Conservation (phyloP, 441 rosid species). For the Metrosideros polymorpha region DNA sequence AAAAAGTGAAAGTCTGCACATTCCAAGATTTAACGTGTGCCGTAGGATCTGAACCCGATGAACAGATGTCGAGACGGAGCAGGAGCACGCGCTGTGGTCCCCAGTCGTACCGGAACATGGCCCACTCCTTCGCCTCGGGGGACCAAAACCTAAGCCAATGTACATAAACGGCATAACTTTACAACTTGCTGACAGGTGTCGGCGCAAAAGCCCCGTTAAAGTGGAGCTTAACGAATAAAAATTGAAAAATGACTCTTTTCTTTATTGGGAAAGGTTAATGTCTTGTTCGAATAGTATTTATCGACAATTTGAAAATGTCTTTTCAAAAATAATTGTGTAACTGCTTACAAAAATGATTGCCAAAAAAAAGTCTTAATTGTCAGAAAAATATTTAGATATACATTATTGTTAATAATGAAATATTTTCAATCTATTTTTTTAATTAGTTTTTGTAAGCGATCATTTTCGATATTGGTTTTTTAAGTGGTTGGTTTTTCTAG, state of each 20-base stretch:
- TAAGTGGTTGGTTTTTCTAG: not conserved
- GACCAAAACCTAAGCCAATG: not conserved
- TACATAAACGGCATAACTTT: not conserved
- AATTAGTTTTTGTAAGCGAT: not conserved
- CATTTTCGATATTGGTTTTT: not conserved
- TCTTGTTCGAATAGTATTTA: not conserved
- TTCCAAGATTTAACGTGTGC: not conserved
- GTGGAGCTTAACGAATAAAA: not conserved
- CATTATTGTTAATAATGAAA: not conserved
- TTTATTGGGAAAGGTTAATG: not conserved
- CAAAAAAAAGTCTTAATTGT: no score
- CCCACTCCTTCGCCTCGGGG: not conserved
- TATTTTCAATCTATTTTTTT: not conserved
- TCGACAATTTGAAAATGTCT: not conserved
- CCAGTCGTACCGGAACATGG: not conserved
- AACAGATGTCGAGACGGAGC: not conserved
- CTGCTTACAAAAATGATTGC: not conserved
- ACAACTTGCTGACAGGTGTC: not conserved
- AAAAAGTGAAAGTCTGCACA: not conserved
- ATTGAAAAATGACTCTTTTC: not conserved
- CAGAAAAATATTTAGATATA: no score
- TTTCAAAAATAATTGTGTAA: not conserved
- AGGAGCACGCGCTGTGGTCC: not conserved
- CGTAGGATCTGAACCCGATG: not conserved
- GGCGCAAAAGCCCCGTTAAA: not conserved